Percentiles rank a stretch among this genome's conserved stretches.
These are phyloP conservation scores for Cupressus sempervirens DNA, from an alignment of 75 land plant genomes.

Conservation along the genomic window DNA sequence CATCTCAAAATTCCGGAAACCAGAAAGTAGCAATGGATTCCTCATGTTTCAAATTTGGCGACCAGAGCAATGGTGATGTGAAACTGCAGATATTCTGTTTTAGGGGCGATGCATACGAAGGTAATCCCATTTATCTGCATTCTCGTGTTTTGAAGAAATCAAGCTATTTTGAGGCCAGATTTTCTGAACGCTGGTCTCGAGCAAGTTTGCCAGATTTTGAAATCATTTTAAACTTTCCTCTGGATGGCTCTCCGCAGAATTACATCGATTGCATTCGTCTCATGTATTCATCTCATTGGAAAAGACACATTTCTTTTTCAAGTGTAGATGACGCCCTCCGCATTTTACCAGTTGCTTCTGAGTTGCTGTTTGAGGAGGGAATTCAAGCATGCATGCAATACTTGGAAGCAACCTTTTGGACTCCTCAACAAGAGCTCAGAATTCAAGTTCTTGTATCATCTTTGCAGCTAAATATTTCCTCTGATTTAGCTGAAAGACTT, in stretches of 20 bases:
- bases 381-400: constrained; percentile 10
- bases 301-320: neutral
- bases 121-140: neutral
- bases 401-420: constrained; percentile 13
- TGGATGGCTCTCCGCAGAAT: neutral
- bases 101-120: neutral
- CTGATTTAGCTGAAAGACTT: constrained; percentile 17
- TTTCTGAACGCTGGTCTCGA: constrained; percentile 22
- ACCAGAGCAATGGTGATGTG: neutral
- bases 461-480: constrained; percentile 1
- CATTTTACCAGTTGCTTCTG: constrained; percentile 3
- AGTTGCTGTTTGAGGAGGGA: constrained; percentile 9
- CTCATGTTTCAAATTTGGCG: neutral
- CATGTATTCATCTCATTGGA: constrained; percentile 17
- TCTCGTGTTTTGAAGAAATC: constrained; percentile 5
- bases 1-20: too few relatives aligned
- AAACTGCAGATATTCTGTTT: neutral
- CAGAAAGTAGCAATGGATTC: neutral
- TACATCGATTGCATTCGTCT: constrained; percentile 22
- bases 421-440: constrained; percentile 1
- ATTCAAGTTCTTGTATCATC: constrained; percentile 5
- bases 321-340: constrained; percentile 11
- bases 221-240: neutral
- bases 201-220: too few relatives aligned
- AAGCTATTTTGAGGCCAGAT: constrained; percentile 23